Evolutionary conservation across 23 red algal genomes (phyloP), one percentile per base, ranked within the genome.

Genomic region (Gracilaria gracilis): DNA sequence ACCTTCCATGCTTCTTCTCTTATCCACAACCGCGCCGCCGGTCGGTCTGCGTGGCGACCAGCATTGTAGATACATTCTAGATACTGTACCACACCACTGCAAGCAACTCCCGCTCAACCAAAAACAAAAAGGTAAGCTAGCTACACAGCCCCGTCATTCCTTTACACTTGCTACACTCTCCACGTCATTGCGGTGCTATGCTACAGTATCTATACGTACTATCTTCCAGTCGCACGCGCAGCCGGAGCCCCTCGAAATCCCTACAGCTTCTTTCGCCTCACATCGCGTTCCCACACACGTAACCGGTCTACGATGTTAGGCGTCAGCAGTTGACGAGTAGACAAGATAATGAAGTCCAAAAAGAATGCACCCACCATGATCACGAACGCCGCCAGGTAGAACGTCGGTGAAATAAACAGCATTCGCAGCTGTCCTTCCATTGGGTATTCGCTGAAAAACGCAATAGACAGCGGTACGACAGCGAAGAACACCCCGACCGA

Each of bases 261-360:
- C 32, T 77, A 51, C 72, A 77, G 42, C 20, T 77, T 77, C n/a
- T 77, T 50, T 20, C 39, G 31, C 34, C 72, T 27, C 42, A 77
- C 72, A 51, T 77, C 72, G 72, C 65, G 82, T 70, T 94, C 92
- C 75, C 84, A 81, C 7, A 67, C 46, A 25, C 79, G 82, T 57
- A 94, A 58, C 21, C 74, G 83, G 15, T 77, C 59, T 19, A 94
- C 92, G 24, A 94, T 64, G 46, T 87, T 81, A 29, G 92, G 92
- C 38, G 65, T 85, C 49, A 94, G 31, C 57, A 94, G 77, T 75
- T 94, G 83, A 7, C 92, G 82, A 27, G 49, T 76, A 9, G 79
- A 54, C 83, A 94, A 72, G 9, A 94, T 39, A 23, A 80, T 59
- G n/a, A 94, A 94, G 75, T 94, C 92, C 70, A 94, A 32, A 16